phyloP scores from a whole-genome alignment of 192 early-diverging fungal genomes.

The Diversispora eburnea region DNA sequence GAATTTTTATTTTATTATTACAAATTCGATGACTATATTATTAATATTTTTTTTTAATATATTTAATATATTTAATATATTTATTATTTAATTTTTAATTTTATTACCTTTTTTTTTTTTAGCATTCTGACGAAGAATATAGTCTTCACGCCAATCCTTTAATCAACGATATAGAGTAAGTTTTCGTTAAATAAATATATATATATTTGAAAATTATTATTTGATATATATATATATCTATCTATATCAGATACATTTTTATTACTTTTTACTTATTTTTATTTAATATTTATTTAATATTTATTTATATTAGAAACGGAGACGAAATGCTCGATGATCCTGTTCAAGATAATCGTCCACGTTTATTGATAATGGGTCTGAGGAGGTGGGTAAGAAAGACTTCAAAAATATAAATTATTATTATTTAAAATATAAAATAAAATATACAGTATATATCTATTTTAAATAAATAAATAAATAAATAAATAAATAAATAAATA shows the following conservation, averaged over 20 bases:
- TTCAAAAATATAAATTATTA: neutral
- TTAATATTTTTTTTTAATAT: too few species aligned
- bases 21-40: neutral
- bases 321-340: constrained; percentile 15
- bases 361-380: constrained; percentile 47
- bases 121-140: constrained; percentile 24
- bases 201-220: neutral
- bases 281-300: neutral
- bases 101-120: constrained; percentile 3
- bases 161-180: neutral
- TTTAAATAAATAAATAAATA: too few species aligned
- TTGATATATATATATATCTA: too few species aligned
- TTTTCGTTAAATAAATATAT: neutral
- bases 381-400: constrained; percentile 36
- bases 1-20: too few species aligned
- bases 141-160: constrained; percentile 17
- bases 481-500: too few species aligned
- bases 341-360: constrained; percentile 33
- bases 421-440: neutral
- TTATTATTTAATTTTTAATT: neutral
- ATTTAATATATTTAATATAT: too few species aligned
- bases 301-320: neutral
- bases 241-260: too few species aligned
- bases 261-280: neutral
- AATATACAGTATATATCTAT: too few species aligned